These are phyloP conservation scores for Eleusine indica DNA, from an alignment of 176 grass and related monocot genomes.

Conservation along the genomic window DNA sequence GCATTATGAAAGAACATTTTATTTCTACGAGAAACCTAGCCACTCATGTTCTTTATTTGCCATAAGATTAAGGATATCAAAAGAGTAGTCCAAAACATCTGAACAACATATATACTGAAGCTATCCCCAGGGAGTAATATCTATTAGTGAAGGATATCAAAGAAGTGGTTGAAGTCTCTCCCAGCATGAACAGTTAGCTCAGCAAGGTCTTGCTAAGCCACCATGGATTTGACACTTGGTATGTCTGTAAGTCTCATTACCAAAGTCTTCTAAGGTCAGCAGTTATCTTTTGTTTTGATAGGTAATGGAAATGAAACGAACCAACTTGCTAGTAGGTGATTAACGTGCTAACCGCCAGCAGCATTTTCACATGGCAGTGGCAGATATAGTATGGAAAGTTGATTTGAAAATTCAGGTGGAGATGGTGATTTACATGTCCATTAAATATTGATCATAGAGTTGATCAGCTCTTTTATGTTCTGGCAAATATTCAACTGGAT, in stretches of 20 bases:
- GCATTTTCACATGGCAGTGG: neutral
- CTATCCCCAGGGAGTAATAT: neutral
- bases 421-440: neutral
- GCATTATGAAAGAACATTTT: neutral
- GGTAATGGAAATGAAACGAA: neutral
- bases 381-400: neutral
- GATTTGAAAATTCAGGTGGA: conserved; percentile 11
- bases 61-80: neutral
- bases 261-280: neutral
- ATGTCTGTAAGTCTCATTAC: neutral
- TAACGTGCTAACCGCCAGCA: conserved; percentile 10
- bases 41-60: neutral
- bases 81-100: conserved; percentile 16
- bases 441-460: neutral
- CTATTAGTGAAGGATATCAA: neutral
- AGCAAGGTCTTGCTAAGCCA: neutral
- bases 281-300: conserved; percentile 2
- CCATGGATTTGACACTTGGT: neutral
- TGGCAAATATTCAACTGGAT: conserved; percentile 15
- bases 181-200: neutral
- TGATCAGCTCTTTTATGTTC: conserved; percentile 15
- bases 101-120: neutral
- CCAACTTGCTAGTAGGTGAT: neutral
- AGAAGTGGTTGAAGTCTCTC: neutral
- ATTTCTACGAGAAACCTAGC: neutral